Conservation (phyloP, 345 rosid genomes). For the Lepidium africanum region DNA sequence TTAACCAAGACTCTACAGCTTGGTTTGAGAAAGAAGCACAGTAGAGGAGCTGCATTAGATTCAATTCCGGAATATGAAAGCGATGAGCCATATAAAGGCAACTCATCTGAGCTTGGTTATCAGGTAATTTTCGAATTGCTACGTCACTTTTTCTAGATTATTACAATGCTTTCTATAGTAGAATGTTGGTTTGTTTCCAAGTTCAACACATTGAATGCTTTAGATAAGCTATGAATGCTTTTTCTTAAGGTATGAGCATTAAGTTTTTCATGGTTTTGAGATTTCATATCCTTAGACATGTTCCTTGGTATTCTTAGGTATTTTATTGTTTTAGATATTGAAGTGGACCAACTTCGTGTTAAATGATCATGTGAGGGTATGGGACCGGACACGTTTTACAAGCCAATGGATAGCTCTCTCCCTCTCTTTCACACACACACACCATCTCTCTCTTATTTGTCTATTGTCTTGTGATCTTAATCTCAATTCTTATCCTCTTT, state of each 20-base stretch:
- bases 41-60: conserved; percentile 46
- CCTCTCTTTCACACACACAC: background rate
- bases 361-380: conserved; percentile 32
- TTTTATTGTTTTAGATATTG: background rate
- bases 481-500: conserved; percentile 8
- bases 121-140: conserved; percentile 40
- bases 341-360: conserved; percentile 23
- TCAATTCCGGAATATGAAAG: conserved; percentile 73
- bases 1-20: conserved; percentile 72
- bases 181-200: background rate
- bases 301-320: conserved; percentile 13
- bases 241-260: background rate
- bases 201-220: conserved; percentile 6
- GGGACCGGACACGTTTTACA: conserved; percentile 8
- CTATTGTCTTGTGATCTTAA: conserved; percentile 8
- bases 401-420: conserved; percentile 1
- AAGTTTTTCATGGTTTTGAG: conserved; percentile 10
- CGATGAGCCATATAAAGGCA: conserved; percentile 38
- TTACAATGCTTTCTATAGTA: background rate
- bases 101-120: conserved; percentile 34
- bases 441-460: conserved; percentile 1
- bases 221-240: background rate
- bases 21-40: conserved; percentile 52
- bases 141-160: background rate
- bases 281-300: conserved; percentile 14